These are phyloP conservation scores for Phytopythium oedochilum DNA, from an alignment of 352 stramenopile genomes.

Conservation along the genomic window DNA sequence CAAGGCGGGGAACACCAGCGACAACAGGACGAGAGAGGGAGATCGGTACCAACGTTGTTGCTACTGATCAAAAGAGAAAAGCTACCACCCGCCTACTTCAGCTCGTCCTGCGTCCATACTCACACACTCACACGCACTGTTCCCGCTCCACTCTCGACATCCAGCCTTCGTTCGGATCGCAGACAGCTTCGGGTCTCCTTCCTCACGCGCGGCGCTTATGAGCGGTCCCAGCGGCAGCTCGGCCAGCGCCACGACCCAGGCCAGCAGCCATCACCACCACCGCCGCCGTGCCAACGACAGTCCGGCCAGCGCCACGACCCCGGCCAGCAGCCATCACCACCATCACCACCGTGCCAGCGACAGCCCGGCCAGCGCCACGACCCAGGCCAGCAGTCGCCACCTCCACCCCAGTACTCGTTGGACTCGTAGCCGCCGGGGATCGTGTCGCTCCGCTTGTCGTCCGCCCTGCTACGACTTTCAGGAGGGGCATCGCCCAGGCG, in stretches of 20 bases:
- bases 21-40: too few species aligned
- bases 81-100: not conserved
- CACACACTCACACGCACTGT: not conserved
- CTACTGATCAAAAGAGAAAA: not conserved
- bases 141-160: not conserved
- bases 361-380: too few species aligned
- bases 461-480: not conserved
- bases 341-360: slow-evolving; percentile 5
- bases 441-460: too few species aligned
- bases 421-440: not conserved
- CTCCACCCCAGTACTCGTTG: slow-evolving; percentile 1
- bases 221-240: not conserved
- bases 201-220: not conserved
- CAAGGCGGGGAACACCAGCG: too few species aligned
- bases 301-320: too few species aligned
- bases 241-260: slow-evolving; percentile 1
- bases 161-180: not conserved
- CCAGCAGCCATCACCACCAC: slow-evolving; percentile 9
- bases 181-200: not conserved
- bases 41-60: not conserved
- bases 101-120: not conserved
- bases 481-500: slow-evolving; percentile 2
- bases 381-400: too few species aligned
- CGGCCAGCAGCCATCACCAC: too few species aligned
- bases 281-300: too few species aligned